Evolutionary conservation across 2,329 filamentous ascomycete genomes (phyloP).

Genomic region (Fusarium hostae): DNA sequence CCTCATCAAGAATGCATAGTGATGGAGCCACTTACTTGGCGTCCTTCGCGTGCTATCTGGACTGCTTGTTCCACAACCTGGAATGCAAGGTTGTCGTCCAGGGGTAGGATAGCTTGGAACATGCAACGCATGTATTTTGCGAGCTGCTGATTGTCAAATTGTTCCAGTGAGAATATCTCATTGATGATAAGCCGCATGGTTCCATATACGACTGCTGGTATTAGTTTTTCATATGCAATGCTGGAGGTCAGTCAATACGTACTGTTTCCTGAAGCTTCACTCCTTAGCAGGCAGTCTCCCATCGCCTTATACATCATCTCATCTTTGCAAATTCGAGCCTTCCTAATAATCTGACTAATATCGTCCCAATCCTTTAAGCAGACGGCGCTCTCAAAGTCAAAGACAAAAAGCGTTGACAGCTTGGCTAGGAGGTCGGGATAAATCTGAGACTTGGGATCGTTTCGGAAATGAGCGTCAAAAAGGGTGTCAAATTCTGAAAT

Average conservation of each 20-base stretch:
- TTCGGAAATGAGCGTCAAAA: conserved; percentile 63
- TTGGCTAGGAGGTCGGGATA: conserved; percentile 68
- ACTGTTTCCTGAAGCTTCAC: conserved; percentile 63
- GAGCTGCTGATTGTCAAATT: conserved; percentile 68
- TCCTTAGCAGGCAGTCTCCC: conserved; percentile 71
- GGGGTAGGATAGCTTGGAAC: conserved; percentile 72
- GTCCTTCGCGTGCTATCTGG: conserved; percentile 61
- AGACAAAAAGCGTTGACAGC: conserved; percentile 73
- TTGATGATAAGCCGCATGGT: conserved; percentile 76
- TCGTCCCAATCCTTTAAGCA: conserved; percentile 75
- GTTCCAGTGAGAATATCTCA: conserved; percentile 68
- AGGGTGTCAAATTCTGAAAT: conserved; percentile 67
- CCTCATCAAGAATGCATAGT: neutral
- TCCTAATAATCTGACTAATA: conserved; percentile 68
- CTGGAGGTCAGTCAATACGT: conserved; percentile 17
- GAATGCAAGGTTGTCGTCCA: conserved; percentile 66
- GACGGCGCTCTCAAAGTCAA: conserved; percentile 82
- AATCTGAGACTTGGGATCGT: conserved; percentile 52
- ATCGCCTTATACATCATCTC: conserved; percentile 68
- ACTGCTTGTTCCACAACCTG: conserved; percentile 73
- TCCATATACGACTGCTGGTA: conserved; percentile 58
- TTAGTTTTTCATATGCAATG: neutral
- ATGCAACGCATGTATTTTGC: conserved; percentile 83
- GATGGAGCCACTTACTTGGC: conserved; percentile 51
- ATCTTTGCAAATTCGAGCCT: conserved; percentile 57